Evolutionary conservation across 129 eudicot species (phyloP), one percentile per base, ranked within the genome.

Genomic region (Solidago caesia): DNA sequence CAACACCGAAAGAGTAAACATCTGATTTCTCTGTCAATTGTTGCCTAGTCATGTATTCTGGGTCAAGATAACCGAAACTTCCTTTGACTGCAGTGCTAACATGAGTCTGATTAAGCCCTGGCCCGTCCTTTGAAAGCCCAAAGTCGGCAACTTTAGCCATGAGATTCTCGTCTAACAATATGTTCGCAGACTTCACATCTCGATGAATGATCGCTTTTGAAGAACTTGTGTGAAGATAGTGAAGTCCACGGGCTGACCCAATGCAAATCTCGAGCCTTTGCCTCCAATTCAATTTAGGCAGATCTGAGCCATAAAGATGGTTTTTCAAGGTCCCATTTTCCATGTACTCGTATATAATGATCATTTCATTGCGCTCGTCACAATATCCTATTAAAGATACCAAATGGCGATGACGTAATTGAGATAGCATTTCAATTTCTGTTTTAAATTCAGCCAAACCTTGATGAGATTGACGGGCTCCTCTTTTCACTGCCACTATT

Each of bases 71-170:
- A 48, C 89, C 93, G 27, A 87, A 87, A 72, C 92, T 87, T 77
- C 96, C 96, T 82, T 89, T 89, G 49, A 89, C 96, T 21, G 89
- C 91, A 2, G 96, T 89, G 56, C 89, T 86, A 52, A 89, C 96
- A 75, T 89, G 91, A 41, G 83, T 80, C 64, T 89, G 82, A 58
- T 89, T 91, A 15, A 89, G 11, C 59, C 82, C 89, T 2, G 96
- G 91, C 52, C 96, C 91, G 68, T 70, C 63, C 58, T 89, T 89
- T 1, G 91, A 89, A 5, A 89, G 82, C 56, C 96, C 96, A 10
- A 89, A 89, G 70, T 89, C 96, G 11, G 96, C 87, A 66, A 89
- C 91, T 77, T 86, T 89, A 45, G 96, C 96, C 89, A 84, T 82
- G 69, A 86, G 68, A 58, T 84, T 84, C 67, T 86, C 91, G 49